Percentiles rank a stretch among this genome's conserved stretches.
phyloP scores from a whole-genome alignment of 1,284 basidiomycete species.

The Anthracocystis panici-leucophaei region DNA sequence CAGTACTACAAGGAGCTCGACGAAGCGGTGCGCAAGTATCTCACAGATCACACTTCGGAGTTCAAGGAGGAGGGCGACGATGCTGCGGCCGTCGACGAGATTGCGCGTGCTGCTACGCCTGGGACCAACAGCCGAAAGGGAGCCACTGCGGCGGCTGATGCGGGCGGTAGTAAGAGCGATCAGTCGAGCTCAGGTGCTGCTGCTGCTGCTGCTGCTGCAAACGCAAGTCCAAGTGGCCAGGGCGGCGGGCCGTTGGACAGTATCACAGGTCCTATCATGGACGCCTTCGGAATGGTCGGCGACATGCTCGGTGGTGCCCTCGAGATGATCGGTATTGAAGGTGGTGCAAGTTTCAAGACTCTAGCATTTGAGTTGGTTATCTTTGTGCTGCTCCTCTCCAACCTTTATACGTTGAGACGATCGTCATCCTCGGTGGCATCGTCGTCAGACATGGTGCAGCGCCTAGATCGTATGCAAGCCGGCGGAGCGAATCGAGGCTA shows the following conservation, averaged over 20 bases:
- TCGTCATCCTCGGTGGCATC: slow-evolving; percentile 10
- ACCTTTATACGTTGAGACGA: slow-evolving; percentile 57
- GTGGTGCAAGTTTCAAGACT: slow-evolving; percentile 41
- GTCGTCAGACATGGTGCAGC: slow-evolving; percentile 11
- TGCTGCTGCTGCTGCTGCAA: slow-evolving; percentile 2
- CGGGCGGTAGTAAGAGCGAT: slow-evolving; percentile 4
- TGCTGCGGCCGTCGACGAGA: slow-evolving; percentile 64
- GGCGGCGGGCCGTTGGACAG: slow-evolving; percentile 20
- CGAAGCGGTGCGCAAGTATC: slow-evolving; percentile 80
- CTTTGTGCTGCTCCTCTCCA: slow-evolving; percentile 68
- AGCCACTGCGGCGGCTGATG: slow-evolving; percentile 22
- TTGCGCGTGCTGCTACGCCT: slow-evolving; percentile 51
- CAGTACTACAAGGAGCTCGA: slow-evolving; percentile 87
- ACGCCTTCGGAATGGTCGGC: slow-evolving; percentile 42
- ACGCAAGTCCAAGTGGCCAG: neutral
- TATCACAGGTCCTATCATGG: slow-evolving; percentile 21
- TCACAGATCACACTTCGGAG: slow-evolving; percentile 86
- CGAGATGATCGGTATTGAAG: slow-evolving; percentile 37
- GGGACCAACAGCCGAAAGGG: slow-evolving; percentile 29
- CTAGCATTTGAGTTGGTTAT: slow-evolving; percentile 63
- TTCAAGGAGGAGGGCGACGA: slow-evolving; percentile 86
- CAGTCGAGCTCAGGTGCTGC: slow-evolving; percentile 5
- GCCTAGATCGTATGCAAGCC: slow-evolving; percentile 30
- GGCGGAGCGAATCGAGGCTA: slow-evolving; percentile 41
- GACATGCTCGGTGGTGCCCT: slow-evolving; percentile 47